A percentile compares a stretch with the other conserved stretches of the same genome.
Conservation (phyloP, 2,329 filamentous ascomycete species). For the Claviceps cyperi region DNA sequence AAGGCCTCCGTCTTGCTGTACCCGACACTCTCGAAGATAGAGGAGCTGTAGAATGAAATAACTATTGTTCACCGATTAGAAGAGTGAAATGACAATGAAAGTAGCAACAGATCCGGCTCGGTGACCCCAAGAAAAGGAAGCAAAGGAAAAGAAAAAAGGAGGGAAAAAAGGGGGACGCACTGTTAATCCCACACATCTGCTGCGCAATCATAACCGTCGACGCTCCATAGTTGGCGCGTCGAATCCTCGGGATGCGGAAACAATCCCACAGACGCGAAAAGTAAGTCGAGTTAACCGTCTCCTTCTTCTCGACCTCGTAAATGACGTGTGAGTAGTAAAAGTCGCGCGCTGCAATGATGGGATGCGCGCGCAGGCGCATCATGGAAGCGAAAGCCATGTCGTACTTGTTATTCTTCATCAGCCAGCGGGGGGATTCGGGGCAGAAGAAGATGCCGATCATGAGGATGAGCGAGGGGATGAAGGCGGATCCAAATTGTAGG, state of each 20-base stretch:
- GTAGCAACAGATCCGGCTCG: not conserved
- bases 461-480: constrained; percentile 34
- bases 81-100: not conserved
- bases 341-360: constrained; percentile 41
- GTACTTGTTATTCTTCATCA: constrained; percentile 48
- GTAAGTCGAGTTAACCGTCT: constrained; percentile 15
- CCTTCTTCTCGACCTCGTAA: constrained; percentile 17
- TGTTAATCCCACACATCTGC: constrained; percentile 38
- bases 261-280: constrained; percentile 31
- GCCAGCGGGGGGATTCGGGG: constrained; percentile 47
- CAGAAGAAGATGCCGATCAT: constrained; percentile 44
- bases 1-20: constrained; percentile 34
- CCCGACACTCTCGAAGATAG: constrained; percentile 40
- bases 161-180: constrained; percentile 2
- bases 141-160: too few relatives aligned
- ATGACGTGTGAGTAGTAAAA: constrained; percentile 34
- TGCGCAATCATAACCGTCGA: constrained; percentile 67
- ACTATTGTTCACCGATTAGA: constrained; percentile 16
- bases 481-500: constrained; percentile 43
- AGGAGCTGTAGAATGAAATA: constrained; percentile 55
- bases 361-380: constrained; percentile 30
- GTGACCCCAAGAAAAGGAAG: not conserved
- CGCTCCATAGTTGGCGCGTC: constrained; percentile 58
- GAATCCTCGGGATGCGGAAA: constrained; percentile 52
- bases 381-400: constrained; percentile 39